Conservation (phyloP, 2,329 filamentous ascomycete genomes). For the Aureobasidium uvarum region DNA sequence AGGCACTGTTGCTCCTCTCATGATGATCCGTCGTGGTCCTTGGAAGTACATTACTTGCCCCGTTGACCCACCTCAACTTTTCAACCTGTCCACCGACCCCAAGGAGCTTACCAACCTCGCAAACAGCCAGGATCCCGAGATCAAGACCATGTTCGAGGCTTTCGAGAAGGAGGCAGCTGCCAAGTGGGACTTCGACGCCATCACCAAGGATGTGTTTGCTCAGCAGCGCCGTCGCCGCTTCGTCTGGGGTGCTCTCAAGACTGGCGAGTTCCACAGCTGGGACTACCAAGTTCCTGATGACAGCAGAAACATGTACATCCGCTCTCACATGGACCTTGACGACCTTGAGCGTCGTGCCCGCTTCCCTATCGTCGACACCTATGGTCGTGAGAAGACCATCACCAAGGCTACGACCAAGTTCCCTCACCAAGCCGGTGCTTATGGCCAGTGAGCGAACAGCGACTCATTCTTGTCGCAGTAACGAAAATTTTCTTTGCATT, state of each 20-base stretch:
- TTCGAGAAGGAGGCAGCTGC: conserved; percentile 71
- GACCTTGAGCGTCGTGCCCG: conserved; percentile 74
- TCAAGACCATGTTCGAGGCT: conserved; percentile 49
- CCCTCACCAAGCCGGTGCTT: conserved; percentile 38
- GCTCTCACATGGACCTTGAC: conserved; percentile 76
- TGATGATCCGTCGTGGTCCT: conserved; percentile 86
- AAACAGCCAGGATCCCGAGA: conserved; percentile 41
- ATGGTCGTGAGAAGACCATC: conserved; percentile 39
- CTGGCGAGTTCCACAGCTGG: conserved; percentile 77
- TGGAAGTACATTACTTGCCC: conserved; percentile 93
- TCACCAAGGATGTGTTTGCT: conserved; percentile 69
- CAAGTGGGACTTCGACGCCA: conserved; percentile 78
- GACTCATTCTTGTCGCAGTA: neutral
- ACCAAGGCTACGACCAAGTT: conserved; percentile 32
- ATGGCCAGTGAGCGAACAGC: conserved; percentile 34
- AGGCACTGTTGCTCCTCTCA: conserved; percentile 80
- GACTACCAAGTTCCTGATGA: conserved; percentile 76
- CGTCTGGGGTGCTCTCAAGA: conserved; percentile 74
- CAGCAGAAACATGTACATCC: conserved; percentile 68
- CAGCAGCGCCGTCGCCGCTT: conserved; percentile 77
- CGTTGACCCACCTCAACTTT: conserved; percentile 79
- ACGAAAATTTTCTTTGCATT: conserved; percentile 5
- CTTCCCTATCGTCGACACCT: conserved; percentile 59
- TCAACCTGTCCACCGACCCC: conserved; percentile 73
- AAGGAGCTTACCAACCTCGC: conserved; percentile 72